Base-by-base conservation (phyloP, 805 yeast species). In the Metschnikowia noctiluminum region DNA sequence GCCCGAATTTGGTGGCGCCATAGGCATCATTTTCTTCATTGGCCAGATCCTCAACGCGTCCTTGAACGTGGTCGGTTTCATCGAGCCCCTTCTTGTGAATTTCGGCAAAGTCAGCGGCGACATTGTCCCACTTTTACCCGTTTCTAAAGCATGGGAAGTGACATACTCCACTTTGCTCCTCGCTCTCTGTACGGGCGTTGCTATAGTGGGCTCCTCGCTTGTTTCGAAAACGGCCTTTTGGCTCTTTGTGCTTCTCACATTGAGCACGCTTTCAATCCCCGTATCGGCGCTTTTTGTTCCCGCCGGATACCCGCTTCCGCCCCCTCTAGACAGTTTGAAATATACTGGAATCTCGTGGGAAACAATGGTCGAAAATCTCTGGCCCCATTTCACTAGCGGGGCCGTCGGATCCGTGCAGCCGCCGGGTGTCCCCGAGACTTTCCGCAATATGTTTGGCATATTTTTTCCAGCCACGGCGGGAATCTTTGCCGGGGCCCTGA, bases 381-480 rank as follows among this genome's bases (percentile, higher is more conserved):
- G 78, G 57, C 98, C 98, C 0, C 76, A 79, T 45, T 89, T 89
- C 64, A 90, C 97, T 0, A 74, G 79, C 35, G 94, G 94, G 21
- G 97, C 98, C 2, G 97, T 96, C 5, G 99, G 98, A 0, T 88
- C 96, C 4, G 81, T 84, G 28, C 65, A 59, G 40, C 81, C 77
- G 13, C 62, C 66, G 7, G 71, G 66, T 3, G 62, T 62, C 3
- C 68, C 70, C 3, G 98, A 92, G 63, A 89, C 84, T 1, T 89
- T 92, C 61, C 81, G 84, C 46, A 86, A 87, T 62, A 68, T 95
- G 54, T 94, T 94, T 77, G 98, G 98, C 3, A 88, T 94, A 40
- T 89, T 94, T 64, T 94, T 94, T 71, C 97, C 99, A 10, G 97
- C 99, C 1, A 92, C 99, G 0, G 97, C 98, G 7, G 99, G 99